These are phyloP conservation scores for Alternaria ventricosa DNA, from an alignment of 2,329 filamentous ascomycete species.

Conservation along the genomic window DNA sequence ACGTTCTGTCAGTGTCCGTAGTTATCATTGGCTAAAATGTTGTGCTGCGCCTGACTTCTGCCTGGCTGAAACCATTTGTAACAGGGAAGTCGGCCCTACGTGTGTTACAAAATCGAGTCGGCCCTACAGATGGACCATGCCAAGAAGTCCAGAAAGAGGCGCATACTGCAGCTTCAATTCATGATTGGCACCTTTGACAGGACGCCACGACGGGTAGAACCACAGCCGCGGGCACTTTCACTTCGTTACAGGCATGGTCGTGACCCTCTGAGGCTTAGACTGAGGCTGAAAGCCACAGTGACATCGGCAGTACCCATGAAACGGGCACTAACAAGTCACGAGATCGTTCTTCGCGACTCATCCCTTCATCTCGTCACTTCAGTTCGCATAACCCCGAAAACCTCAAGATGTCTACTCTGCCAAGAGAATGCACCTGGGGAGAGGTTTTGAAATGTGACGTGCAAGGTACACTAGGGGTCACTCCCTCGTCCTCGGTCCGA, in stretches of 20 bases:
- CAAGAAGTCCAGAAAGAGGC: not conserved
- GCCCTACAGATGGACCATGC: not conserved
- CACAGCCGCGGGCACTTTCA: not conserved
- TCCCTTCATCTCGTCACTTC: not conserved
- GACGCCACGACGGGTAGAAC: not conserved
- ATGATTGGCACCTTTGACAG: not conserved
- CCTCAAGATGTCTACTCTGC: not conserved
- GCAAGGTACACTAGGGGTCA: not conserved
- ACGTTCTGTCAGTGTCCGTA: not conserved
- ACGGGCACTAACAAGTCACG: not conserved
- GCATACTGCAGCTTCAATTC: not conserved
- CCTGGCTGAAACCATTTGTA: not conserved
- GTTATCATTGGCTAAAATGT: not conserved
- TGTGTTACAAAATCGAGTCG: not conserved
- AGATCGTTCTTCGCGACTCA: not conserved
- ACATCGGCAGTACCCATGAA: not conserved
- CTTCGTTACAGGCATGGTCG: not conserved
- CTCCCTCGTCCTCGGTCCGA: not conserved
- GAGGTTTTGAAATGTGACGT: conserved; percentile 2
- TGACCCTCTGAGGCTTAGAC: not conserved
- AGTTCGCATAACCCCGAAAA: not conserved
- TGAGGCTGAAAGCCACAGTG: not conserved
- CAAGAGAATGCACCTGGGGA: conserved; percentile 1
- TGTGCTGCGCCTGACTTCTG: not conserved
- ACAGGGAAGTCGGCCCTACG: not conserved